Conservation (phyloP, 1,284 basidiomycete species). For the Austroboletus niveus region DNA sequence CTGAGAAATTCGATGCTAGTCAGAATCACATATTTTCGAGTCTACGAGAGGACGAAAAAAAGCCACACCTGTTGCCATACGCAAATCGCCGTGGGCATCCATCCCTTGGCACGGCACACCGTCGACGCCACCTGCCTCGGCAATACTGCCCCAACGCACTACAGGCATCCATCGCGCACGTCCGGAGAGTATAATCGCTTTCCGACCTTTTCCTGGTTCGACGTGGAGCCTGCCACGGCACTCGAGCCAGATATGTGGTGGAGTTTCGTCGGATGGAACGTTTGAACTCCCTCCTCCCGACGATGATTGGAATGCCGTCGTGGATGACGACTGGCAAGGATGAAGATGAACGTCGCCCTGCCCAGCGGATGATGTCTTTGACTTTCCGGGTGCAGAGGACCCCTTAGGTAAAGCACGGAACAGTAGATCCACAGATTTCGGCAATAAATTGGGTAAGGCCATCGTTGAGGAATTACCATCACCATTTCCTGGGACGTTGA, state of each 20-base stretch:
- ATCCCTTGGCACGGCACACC: constrained; percentile 2
- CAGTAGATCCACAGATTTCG: constrained; percentile 65
- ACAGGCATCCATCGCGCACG: constrained; percentile 66
- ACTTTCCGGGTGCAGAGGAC: neutral
- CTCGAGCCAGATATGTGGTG: constrained; percentile 81
- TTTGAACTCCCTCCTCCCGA: neutral
- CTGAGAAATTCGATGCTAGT: constrained; percentile 5
- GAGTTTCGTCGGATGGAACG: constrained; percentile 4
- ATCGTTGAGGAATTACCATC: constrained; percentile 15
- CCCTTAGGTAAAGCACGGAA: constrained; percentile 70
- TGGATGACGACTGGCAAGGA: neutral
- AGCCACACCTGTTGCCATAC: constrained; percentile 14
- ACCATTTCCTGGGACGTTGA: constrained; percentile 9
- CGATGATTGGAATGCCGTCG: constrained; percentile 4
- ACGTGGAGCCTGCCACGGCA: constrained; percentile 81
- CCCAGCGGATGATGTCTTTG: neutral
- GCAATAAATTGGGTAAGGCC: constrained; percentile 6
- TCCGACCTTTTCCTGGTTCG: constrained; percentile 87
- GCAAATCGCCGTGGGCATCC: neutral
- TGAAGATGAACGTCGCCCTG: neutral
- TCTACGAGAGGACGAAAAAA: neutral
- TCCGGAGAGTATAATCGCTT: constrained; percentile 83
- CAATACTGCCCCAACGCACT: constrained; percentile 60
- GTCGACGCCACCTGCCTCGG: constrained; percentile 46
- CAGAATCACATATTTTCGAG: neutral